Base-by-base conservation (phyloP, 2,329 filamentous ascomycete species). In the Pseudogymnoascus sp. region DNA sequence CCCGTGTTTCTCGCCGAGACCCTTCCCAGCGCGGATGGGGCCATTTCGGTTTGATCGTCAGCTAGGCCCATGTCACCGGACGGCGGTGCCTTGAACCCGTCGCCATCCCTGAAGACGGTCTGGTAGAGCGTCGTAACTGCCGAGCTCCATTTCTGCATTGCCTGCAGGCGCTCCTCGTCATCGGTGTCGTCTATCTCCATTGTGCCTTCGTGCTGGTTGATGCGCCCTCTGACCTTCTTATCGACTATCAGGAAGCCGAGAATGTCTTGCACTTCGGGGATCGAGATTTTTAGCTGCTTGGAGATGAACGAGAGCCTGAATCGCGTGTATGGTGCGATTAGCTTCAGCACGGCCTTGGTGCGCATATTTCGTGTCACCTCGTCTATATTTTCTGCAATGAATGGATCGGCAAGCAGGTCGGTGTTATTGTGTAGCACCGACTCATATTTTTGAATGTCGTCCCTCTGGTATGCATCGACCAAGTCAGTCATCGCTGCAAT, bases 361-460 rank as follows among this genome's bases (percentile, higher is more conserved):
- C 94, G 89, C 88, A 99, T 96, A 74, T 94, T 97, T 43, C 94
- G 89, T 59, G 93, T 99, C 62, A 99, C 93, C 76, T 99, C 94
- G 74, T 97, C 94, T 68, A 99, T 99, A 72, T 99, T 97, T 76
- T 97, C 94, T 28, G 93, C 93, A 68, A 99, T 99, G 76, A 97
- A 99, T 0, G 90, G 87, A 73, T 99, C 94, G 11, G 88, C 85
- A 38, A 97, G 80, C 25, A 99, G 86, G 71, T 97, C 94, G 69
- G 87, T 87, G 76, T 97, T 95, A 70, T 86, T 86, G 69, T 90
- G 86, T 61, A 99, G 79, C 37, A 97, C 91, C 60, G 83, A 86
- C 75, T 97, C 91, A 75, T 99, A 99, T 67, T 84, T 81, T 72
- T 93, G 89, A 66, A 99, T 93, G 71, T 97, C 93, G 70, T 97